Evolutionary conservation across 495 filamentous ascomycete species (phyloP).

Genomic region (Neurospora africana): DNA sequence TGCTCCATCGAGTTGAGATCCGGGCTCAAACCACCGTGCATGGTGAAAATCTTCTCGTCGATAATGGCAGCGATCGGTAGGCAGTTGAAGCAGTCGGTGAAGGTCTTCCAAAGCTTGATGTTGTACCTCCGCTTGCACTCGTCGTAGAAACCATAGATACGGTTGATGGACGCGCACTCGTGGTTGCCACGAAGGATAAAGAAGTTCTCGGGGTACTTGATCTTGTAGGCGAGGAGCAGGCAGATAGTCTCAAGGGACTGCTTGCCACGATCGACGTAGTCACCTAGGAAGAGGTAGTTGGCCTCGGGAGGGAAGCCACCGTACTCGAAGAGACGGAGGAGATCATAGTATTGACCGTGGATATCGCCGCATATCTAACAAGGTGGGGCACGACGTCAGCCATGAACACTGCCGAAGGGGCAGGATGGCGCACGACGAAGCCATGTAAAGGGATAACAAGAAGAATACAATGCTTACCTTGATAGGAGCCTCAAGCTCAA

Average conservation of each 20-base stretch:
- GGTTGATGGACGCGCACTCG: conserved; percentile 99
- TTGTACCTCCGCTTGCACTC: conserved; percentile 99
- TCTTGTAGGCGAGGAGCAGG: conserved; percentile 96
- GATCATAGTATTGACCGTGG: conserved; percentile 98
- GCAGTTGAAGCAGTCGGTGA: conserved; percentile 99
- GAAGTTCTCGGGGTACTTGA: conserved; percentile 99
- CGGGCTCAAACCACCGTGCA: conserved; percentile 96
- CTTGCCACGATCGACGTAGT: conserved; percentile 98
- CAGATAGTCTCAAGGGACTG: conserved; percentile 99
- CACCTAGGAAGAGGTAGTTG: conserved; percentile 98
- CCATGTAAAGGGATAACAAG: background rate
- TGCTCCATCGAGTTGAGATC: conserved; percentile 99
- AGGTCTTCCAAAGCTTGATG: conserved; percentile 99
- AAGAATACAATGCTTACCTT: conserved; percentile 56
- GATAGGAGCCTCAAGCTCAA: conserved; percentile 96
- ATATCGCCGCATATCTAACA: conserved; percentile 96
- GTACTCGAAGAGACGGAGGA: conserved; percentile 95
- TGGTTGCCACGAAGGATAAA: conserved; percentile 98
- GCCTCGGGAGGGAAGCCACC: conserved; percentile 97
- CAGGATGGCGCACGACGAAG: background rate
- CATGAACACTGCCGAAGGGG: background rate
- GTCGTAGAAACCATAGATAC: conserved; percentile 99
- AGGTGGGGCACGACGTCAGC: conserved; percentile 10
- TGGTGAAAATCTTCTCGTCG: conserved; percentile 99
- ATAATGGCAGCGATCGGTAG: conserved; percentile 99